Base-by-base conservation (phyloP, 805 yeast genomes). In the Naumovozyma baii region DNA sequence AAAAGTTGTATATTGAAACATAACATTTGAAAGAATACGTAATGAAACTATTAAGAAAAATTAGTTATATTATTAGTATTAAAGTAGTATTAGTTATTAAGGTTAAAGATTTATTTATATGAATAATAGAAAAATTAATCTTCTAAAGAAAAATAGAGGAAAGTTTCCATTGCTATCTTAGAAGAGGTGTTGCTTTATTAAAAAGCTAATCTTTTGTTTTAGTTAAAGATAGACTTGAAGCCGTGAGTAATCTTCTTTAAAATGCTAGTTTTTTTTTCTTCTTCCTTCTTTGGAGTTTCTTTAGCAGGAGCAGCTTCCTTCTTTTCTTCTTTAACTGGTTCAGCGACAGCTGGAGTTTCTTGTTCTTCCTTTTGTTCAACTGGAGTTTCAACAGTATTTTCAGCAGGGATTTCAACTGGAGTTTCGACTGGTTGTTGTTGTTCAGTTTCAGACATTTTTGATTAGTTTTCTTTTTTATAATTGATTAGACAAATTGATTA, bases 181-280 rank as follows among this genome's bases (percentile, higher is more conserved):
- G n/a, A n/a, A n/a, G n/a, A n/a, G n/a, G n/a, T n/a, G n/a, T n/a
- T n/a, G n/a, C n/a, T n/a, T n/a, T n/a, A n/a, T n/a, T n/a, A n/a
- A n/a, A n/a, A n/a, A n/a, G n/a, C n/a, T n/a, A n/a, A n/a, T n/a
- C n/a, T n/a, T n/a, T n/a, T n/a, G n/a, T 22, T 10, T 22, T 22
- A 22, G 26, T 22, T 22, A 10, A 22, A 22, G 26, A 22, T 22
- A 22, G n/a, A n/a, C n/a, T 10, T 22, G 26, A 22, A 22, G n/a
- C n/a, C n/a, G n/a, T n/a, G n/a, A 14, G 33, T 31, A 17, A 39
- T 20, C 20, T 36, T 39, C 33, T 39, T 39, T 20, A 35, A 39
- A 15, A 39, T 31, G 18, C 33, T 12, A n/a, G 33, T 31, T 33
- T 39, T 39, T 10, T 22, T 22, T 36, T 36, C 39, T 19, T 36